These are phyloP conservation scores for Saccharomyces hybrid DNA, from an alignment of 1,139 yeast species.

Conservation along the genomic window DNA sequence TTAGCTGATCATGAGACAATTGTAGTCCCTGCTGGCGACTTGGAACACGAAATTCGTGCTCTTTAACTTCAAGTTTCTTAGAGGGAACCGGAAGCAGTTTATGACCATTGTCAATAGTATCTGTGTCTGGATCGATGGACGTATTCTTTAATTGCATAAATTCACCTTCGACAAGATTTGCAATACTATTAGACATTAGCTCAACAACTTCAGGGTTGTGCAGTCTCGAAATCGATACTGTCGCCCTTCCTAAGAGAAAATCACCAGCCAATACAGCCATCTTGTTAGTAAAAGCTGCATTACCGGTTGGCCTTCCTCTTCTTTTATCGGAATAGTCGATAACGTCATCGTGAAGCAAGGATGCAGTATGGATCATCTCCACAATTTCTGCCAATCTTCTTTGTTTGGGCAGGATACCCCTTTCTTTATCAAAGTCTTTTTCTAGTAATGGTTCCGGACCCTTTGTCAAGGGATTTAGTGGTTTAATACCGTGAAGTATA, in stretches of 20 bases:
- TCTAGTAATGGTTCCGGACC: conserved; percentile 67
- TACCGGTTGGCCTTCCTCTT: conserved; percentile 86
- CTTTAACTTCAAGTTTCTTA: conserved; percentile 52
- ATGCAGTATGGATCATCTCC: conserved; percentile 97
- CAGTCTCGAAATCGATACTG: conserved; percentile 87
- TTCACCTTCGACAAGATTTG: conserved; percentile 95
- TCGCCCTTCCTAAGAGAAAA: conserved; percentile 88
- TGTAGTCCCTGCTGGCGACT: conserved; percentile 31
- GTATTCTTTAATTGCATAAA: conserved; percentile 96
- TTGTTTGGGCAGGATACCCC: conserved; percentile 85
- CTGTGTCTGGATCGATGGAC: conserved; percentile 46
- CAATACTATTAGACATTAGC: conserved; percentile 88
- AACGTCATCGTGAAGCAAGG: conserved; percentile 93
- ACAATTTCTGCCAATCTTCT: conserved; percentile 93
- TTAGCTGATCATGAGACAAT: conserved; percentile 60
- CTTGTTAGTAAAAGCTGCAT: conserved; percentile 88
- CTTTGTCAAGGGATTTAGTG: conserved; percentile 76
- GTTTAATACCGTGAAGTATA: conserved; percentile 83
- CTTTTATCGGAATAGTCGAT: conserved; percentile 88
- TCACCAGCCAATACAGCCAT: conserved; percentile 98
- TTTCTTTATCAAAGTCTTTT: conserved; percentile 43
- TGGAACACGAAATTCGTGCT: conserved; percentile 53
- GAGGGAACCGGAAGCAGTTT: conserved; percentile 54
- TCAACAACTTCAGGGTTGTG: conserved; percentile 97
- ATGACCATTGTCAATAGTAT: conserved; percentile 39